Percentiles rank a stretch among this genome's conserved stretches.
These are phyloP conservation scores for Clohesyomyces aquaticus DNA, from an alignment of 495 filamentous ascomycete species.

Conservation along the genomic window DNA sequence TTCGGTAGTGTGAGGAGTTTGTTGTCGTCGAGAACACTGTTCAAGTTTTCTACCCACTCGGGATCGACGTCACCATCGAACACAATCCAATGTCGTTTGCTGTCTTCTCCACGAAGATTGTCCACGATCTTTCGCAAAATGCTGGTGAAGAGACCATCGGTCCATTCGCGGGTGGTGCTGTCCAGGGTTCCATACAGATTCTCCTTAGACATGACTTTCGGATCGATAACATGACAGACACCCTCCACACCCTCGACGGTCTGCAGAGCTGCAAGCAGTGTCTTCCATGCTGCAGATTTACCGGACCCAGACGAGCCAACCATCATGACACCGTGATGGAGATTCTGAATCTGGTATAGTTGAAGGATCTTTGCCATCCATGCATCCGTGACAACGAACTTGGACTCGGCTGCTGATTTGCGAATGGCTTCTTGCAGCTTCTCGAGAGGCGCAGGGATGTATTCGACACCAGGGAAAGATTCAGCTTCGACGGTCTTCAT, in stretches of 20 bases:
- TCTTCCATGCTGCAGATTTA: conserved; percentile 93
- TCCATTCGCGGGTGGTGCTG: conserved; percentile 97
- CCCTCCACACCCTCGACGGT: conserved; percentile 88
- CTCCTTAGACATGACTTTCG: conserved; percentile 99
- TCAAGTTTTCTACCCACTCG: conserved; percentile 99
- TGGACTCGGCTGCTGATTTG: conserved; percentile 76
- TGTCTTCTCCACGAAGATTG: conserved; percentile 94
- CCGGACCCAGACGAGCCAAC: conserved; percentile 93
- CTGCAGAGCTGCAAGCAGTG: conserved; percentile 90
- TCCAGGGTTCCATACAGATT: conserved; percentile 92
- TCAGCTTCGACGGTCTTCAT: conserved; percentile 84
- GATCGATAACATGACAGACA: conserved; percentile 95
- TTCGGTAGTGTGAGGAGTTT: conserved; percentile 96
- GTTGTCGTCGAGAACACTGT: conserved; percentile 99
- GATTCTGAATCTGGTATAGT: conserved; percentile 94
- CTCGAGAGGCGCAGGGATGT: conserved; percentile 83
- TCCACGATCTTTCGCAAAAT: conserved; percentile 98
- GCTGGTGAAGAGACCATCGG: conserved; percentile 95
- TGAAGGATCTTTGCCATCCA: conserved; percentile 98
- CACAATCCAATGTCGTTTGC: conserved; percentile 97
- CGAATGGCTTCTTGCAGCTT: conserved; percentile 79
- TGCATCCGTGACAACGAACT: conserved; percentile 83
- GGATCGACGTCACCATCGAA: conserved; percentile 99
- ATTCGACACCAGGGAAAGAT: conserved; percentile 90
- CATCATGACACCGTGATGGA: conserved; percentile 99